Base-by-base conservation (phyloP, 495 filamentous ascomycete genomes). In the Tetracladium setigerum region DNA sequence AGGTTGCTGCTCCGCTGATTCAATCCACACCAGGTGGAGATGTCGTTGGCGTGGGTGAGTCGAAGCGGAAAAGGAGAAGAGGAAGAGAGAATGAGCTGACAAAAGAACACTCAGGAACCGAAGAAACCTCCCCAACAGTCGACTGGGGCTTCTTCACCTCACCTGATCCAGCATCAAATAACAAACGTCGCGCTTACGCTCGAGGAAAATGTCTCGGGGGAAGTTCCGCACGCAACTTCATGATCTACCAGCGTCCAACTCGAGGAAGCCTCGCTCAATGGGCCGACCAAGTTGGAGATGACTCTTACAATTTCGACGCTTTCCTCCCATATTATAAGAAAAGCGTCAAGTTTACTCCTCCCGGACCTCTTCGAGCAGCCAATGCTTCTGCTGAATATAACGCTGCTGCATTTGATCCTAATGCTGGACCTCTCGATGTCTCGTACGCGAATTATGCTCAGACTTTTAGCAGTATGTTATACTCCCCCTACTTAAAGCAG, bases 251-350 rank as follows among this genome's bases (percentile, higher is more conserved):
- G 16, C 55, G 74, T 4, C 62, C 60, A 0, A 72, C 67, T 0
- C 53, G 44, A 5, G 69, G 63, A 0, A 58, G 74, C 0, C 71
- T 70, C 50, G 58, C 77, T 11, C 53, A 61, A 49, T 84, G 79
- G 80, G 80, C 79, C 0, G 68, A 77, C 22, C 33, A 41, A 0
- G 77, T 83, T 5, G 69, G 71, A 33, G 81, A 84, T 51, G 39
- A 67, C 1, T 70, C 63, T 43, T 86, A 77, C 50, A 62, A 60
- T 3, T 84, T 65, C 27, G 66, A 76, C 8, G 63, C 71, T 6
- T 46, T 78, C 0, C 61, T 79, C 0, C 75, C 76, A 0, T 79
- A 68, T 49, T 84, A 73, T 47, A 59, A 80, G 49, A 73, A 72
- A 37, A 74, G 67, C 38, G 44, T 67, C 0, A 49, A 66, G 1